phyloP scores from a whole-genome alignment of 169 alveolate species.

The Plasmodium yoelii region DNA sequence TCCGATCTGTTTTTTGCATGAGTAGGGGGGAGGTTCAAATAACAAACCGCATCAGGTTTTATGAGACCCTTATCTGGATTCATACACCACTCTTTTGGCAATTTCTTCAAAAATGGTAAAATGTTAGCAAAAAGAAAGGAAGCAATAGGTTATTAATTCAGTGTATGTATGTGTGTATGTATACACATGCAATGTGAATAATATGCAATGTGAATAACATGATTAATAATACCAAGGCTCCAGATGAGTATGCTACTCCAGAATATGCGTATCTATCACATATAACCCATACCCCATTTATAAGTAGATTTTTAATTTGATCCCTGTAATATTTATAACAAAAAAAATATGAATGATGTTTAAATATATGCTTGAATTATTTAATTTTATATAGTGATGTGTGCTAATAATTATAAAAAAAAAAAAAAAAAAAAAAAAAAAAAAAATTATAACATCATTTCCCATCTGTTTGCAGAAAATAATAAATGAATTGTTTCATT shows the following conservation, averaged over 20 bases:
- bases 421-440: no score
- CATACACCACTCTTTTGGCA: constrained; percentile 57
- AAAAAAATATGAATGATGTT: background rate
- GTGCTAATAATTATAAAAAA: background rate
- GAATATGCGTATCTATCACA: constrained; percentile 96
- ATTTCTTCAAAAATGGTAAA: constrained; percentile 25
- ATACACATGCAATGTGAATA: background rate
- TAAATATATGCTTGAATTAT: background rate
- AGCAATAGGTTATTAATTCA: background rate
- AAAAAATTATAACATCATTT: constrained; percentile 79
- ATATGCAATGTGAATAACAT: background rate
- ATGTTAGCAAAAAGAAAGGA: background rate
- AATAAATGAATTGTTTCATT: constrained; percentile 93
- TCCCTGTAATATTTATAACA: constrained; percentile 61
- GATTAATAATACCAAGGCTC: constrained; percentile 85
- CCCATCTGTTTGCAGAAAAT: constrained; percentile 97
- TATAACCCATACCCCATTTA: constrained; percentile 88
- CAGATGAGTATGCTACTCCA: constrained; percentile 96
- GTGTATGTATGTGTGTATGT: no score
- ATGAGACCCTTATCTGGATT: constrained; percentile 75
- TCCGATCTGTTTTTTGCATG: constrained; percentile 63
- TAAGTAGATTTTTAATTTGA: constrained; percentile 82
- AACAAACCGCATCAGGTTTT: constrained; percentile 73
- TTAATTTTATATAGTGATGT: background rate
- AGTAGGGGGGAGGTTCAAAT: constrained; percentile 58